Evolutionary conservation across 768 basidiomycete species (phyloP).

Genomic region (Rubroboletus pulcherrimus): DNA sequence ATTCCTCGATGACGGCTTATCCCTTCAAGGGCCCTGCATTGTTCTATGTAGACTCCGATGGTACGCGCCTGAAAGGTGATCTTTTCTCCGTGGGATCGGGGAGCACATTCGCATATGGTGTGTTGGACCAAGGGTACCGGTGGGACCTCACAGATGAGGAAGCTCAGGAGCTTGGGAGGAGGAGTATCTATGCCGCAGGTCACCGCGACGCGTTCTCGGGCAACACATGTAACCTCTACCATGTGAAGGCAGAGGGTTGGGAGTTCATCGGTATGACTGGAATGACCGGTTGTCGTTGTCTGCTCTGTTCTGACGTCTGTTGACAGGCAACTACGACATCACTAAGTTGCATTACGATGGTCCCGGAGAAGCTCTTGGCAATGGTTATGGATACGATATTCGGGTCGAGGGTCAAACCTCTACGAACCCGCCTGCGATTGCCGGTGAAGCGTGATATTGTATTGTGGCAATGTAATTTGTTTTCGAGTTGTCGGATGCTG

Average conservation of each 20-base stretch:
- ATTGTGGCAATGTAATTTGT: constrained; percentile 20
- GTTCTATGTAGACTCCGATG: constrained; percentile 98
- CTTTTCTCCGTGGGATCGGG: constrained; percentile 99
- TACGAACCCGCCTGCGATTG: constrained; percentile 42
- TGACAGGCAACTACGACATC: constrained; percentile 86
- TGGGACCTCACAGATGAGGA: constrained; percentile 94
- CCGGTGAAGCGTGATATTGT: constrained; percentile 29
- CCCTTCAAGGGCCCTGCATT: constrained; percentile 74
- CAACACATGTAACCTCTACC: constrained; percentile 94
- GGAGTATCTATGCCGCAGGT: constrained; percentile 95
- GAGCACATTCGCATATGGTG: constrained; percentile 98
- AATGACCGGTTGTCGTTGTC: neutral
- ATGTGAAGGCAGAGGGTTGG: constrained; percentile 95
- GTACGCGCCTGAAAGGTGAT: constrained; percentile 91
- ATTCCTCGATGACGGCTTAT: constrained; percentile 8
- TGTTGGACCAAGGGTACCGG: constrained; percentile 90
- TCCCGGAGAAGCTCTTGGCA: constrained; percentile 64
- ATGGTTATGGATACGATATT: constrained; percentile 77
- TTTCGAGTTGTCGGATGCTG: constrained; percentile 3
- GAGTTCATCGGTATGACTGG: constrained; percentile 77
- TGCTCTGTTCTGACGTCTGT: constrained; percentile 10
- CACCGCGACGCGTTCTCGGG: constrained; percentile 96
- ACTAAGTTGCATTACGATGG: constrained; percentile 90
- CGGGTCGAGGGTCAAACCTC: constrained; percentile 59
- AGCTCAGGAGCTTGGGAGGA: constrained; percentile 88